phyloP scores from a whole-genome alignment of 2,329 filamentous ascomycete species.

The Alternaria triticimaculans region DNA sequence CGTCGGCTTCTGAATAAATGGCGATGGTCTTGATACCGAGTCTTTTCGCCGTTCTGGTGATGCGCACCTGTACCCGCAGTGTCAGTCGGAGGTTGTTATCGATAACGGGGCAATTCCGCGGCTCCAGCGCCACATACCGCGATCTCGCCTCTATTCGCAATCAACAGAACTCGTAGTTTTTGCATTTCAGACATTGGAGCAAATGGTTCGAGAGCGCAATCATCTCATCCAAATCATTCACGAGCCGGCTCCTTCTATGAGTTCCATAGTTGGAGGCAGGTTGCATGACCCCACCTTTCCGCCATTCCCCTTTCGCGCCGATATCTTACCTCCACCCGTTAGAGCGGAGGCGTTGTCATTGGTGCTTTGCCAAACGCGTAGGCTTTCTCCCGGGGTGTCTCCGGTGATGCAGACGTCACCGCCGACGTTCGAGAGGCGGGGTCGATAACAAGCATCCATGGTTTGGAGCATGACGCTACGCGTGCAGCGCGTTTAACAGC shows the following conservation, averaged over 20 bases:
- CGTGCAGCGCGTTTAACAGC: slow-evolving; percentile 7
- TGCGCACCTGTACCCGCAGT: slow-evolving; percentile 48
- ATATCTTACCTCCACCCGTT: slow-evolving; percentile 1
- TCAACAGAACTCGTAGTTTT: slow-evolving; percentile 59
- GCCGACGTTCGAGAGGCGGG: slow-evolving; percentile 15
- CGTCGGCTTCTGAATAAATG: slow-evolving; percentile 65
- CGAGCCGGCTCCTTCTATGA: background rate
- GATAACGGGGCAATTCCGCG: background rate
- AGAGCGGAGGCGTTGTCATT: slow-evolving; percentile 10
- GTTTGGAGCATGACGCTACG: slow-evolving; percentile 16
- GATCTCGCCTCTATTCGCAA: slow-evolving; percentile 68
- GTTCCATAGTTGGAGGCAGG: background rate
- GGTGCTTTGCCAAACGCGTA: slow-evolving; percentile 2
- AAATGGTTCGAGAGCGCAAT: background rate
- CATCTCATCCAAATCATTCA: background rate
- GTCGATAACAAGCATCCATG: slow-evolving; percentile 11
- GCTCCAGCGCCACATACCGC: slow-evolving; percentile 36
- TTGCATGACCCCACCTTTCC: slow-evolving; percentile 10
- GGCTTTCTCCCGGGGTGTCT: background rate
- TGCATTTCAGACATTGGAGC: slow-evolving; percentile 39
- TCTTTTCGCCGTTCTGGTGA: slow-evolving; percentile 59
- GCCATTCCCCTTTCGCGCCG: slow-evolving; percentile 4
- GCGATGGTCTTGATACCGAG: slow-evolving; percentile 61
- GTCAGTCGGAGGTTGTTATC: slow-evolving; percentile 14
- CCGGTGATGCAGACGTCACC: slow-evolving; percentile 22